phyloP scores from a whole-genome alignment of 352 stramenopile genomes.

The Plasmopara muralis region DNA sequence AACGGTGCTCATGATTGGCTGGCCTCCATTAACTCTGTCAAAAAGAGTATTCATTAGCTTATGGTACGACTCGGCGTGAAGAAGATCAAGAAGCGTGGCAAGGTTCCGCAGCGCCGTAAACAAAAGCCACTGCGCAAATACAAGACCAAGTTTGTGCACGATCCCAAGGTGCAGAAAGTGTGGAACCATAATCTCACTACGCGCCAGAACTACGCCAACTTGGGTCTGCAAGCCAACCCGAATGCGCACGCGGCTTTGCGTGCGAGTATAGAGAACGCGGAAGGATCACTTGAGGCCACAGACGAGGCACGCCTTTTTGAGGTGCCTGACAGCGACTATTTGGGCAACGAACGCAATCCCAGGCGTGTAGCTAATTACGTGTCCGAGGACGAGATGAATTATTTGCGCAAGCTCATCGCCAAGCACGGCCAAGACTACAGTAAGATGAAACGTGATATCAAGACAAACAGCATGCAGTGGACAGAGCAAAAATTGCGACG shows the following conservation, averaged over 20 bases:
- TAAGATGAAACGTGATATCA: constrained; percentile 78
- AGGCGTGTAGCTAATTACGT: constrained; percentile 68
- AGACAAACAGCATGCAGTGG: constrained; percentile 83
- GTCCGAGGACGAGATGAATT: constrained; percentile 71
- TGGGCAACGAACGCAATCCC: constrained; percentile 64
- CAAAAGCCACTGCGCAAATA: constrained; percentile 70
- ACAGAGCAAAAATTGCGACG: constrained; percentile 62
- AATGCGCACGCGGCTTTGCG: constrained; percentile 52
- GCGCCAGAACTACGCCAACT: constrained; percentile 72
- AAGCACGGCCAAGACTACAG: constrained; percentile 71
- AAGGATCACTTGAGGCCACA: constrained; percentile 39
- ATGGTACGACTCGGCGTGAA: constrained; percentile 44
- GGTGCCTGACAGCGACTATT: constrained; percentile 73
- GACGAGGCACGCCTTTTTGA: constrained; percentile 57
- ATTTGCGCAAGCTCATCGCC: constrained; percentile 58
- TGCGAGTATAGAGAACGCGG: constrained; percentile 38
- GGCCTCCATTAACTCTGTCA: too few species aligned
- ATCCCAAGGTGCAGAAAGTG: constrained; percentile 59
- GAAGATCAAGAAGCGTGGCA: constrained; percentile 60
- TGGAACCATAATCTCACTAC: constrained; percentile 79
- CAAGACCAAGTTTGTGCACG: constrained; percentile 65
- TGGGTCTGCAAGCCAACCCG: constrained; percentile 59
- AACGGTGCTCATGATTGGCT: background rate
- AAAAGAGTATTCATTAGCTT: background rate
- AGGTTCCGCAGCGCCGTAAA: constrained; percentile 60